Percentiles rank a stretch among this genome's conserved stretches.
Conservation (phyloP, 2,329 filamentous ascomycete genomes). For the Tricladium varicosporioides region DNA sequence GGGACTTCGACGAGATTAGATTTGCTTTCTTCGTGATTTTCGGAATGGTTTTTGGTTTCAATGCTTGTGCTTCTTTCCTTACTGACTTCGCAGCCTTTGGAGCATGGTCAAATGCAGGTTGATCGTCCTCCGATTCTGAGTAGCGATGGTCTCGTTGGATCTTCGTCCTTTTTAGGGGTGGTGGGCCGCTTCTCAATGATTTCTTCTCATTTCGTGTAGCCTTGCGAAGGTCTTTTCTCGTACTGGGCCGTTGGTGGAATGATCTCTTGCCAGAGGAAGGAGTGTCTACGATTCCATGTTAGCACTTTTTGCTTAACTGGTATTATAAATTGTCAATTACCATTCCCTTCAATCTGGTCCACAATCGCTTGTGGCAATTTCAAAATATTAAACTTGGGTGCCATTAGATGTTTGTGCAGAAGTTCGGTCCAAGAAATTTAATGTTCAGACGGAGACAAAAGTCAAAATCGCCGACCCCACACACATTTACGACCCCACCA, state of each 20-base stretch:
- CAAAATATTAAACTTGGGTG: conserved; percentile 37
- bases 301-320: too few relatives aligned
- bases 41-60: conserved; percentile 30
- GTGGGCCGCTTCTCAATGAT: conserved; percentile 23
- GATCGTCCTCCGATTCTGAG: not conserved
- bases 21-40: conserved; percentile 28
- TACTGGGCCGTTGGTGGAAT: conserved; percentile 12
- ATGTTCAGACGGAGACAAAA: conserved; percentile 2
- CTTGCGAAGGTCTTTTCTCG: conserved; percentile 35
- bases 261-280: conserved; percentile 22
- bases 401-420: conserved; percentile 19
- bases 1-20: conserved; percentile 1
- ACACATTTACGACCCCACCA: conserved; percentile 7
- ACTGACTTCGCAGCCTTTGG: not conserved
- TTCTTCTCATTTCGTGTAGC: conserved; percentile 33
- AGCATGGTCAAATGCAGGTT: too few relatives aligned
- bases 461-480: conserved; percentile 17
- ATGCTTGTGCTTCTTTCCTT: conserved; percentile 4
- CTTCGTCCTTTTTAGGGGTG: conserved; percentile 28
- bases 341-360: conserved; percentile 41
- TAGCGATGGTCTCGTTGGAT: conserved; percentile 13
- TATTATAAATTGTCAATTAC: conserved; percentile 14
- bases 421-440: conserved; percentile 12
- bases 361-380: conserved; percentile 44
- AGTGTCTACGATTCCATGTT: conserved; percentile 14